Evolutionary conservation across 495 filamentous ascomycete genomes (phyloP), one percentile per base, ranked within the genome.

Genomic region (Tuber borchii): DNA sequence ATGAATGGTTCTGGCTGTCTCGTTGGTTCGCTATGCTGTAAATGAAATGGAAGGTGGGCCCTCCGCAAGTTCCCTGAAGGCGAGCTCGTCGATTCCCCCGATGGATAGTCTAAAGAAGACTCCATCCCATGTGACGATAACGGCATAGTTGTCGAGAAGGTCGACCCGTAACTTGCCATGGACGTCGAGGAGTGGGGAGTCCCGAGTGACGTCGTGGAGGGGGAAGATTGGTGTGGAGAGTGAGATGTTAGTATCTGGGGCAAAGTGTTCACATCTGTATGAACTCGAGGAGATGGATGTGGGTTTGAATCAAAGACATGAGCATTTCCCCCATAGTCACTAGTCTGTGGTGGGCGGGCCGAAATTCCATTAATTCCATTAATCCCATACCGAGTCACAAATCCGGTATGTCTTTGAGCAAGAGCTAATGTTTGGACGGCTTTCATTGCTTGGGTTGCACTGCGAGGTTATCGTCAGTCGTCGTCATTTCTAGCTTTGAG

Each of bases 381-480:
- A 72, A 82, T 82, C 42, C 82, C 81, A 46, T 82, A 83, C 40
- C 80, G 75, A 42, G 75, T 71, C 34, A 80, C 73, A 42, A 83
- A 81, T 44, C 77, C 78, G 39, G 76, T 77, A 76, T 83, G 82
- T 42, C 81, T 76, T 70, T 82, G 80, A 34, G 81, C 80, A 26
- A 83, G 51, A 69, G 76, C 76, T 40, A 83, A 71, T 34, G 82
- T 83, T 71, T 81, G 81, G 39, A 81, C 79, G 39, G 82, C 82
- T 76, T 83, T 83, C 76, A 79, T 81, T 44, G 81, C 81, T 74
- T 83, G 81, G 56, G 81, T 83, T 61, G 81, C 81, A 69, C 81
- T 83, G 22, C 42, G 39, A 61, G 56, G 34, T 73, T 73, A 65
- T 34, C 26, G 74, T 80, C 31, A 80, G 78, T 70, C 22, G 20